These are phyloP conservation scores for Picea glauca DNA, from an alignment of 75 land plant genomes.

Conservation along the genomic window DNA sequence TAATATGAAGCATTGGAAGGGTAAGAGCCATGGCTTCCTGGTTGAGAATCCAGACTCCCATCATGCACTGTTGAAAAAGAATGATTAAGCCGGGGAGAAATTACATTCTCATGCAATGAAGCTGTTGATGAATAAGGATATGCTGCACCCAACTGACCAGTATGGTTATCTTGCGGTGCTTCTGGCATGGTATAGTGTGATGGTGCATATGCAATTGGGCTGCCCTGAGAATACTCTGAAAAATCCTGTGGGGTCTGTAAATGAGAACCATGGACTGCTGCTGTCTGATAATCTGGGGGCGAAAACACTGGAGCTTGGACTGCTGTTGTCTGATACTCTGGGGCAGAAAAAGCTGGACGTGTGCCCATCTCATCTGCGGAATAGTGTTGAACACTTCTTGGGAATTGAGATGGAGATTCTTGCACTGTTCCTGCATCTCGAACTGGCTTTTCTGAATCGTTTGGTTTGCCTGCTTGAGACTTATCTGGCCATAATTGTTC, in stretches of 20 bases:
- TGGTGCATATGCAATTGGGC: not conserved
- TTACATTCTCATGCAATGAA: constrained; percentile 5
- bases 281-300: not conserved
- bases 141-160: constrained; percentile 2
- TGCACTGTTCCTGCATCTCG: not conserved
- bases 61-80: constrained; percentile 62
- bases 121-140: not conserved
- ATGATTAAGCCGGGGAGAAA: constrained; percentile 13
- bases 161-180: not conserved
- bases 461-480: not conserved
- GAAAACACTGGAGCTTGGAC: not conserved
- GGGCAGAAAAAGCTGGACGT: constrained; percentile 3
- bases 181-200: not conserved
- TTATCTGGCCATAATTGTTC: constrained; percentile 2
- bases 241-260: constrained; percentile 5
- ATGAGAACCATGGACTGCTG: not conserved
- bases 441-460: not conserved
- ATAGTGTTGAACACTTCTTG: constrained; percentile 10
- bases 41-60: constrained; percentile 29
- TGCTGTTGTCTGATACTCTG: not conserved
- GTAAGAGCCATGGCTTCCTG: constrained; percentile 38
- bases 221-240: not conserved
- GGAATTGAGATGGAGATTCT: not conserved
- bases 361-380: constrained; percentile 5
- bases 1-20: constrained; percentile 32